These are phyloP conservation scores for Zygosaccharomyces gambellarensis DNA, from an alignment of 805 yeast species.

Conservation along the genomic window DNA sequence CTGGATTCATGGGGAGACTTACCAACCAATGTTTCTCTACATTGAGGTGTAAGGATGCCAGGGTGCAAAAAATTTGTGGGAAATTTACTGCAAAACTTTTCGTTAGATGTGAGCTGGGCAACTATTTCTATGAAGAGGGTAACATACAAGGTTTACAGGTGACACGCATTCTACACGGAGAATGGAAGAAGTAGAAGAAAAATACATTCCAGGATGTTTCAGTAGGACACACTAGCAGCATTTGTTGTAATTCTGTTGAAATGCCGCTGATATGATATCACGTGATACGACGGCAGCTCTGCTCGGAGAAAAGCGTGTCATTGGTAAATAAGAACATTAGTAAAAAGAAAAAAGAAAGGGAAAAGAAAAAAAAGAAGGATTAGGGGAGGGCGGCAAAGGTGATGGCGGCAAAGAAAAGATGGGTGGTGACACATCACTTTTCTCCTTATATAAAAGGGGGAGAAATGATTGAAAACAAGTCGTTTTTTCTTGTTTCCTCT, in stretches of 20 bases:
- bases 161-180: not conserved
- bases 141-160: not conserved
- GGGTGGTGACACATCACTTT: too few species aligned
- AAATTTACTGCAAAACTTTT: not conserved
- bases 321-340: too few species aligned
- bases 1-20: not conserved
- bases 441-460: too few species aligned
- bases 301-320: not conserved
- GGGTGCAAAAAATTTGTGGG: not conserved
- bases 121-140: not conserved
- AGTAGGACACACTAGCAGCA: too few species aligned
- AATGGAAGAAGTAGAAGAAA: too few species aligned
- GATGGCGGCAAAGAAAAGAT: not conserved
- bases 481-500: too few species aligned
- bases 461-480: too few species aligned
- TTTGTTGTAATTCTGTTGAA: too few species aligned
- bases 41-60: not conserved
- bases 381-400: not conserved
- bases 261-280: not conserved
- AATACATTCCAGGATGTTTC: too few species aligned
- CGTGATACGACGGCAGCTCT: not conserved
- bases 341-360: not conserved
- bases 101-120: not conserved
- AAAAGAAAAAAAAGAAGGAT: not conserved
- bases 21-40: not conserved